Evolutionary conservation across 129 eudicot species (phyloP), one percentile per base, ranked within the genome.

Genomic region (Sambucus nigra): DNA sequence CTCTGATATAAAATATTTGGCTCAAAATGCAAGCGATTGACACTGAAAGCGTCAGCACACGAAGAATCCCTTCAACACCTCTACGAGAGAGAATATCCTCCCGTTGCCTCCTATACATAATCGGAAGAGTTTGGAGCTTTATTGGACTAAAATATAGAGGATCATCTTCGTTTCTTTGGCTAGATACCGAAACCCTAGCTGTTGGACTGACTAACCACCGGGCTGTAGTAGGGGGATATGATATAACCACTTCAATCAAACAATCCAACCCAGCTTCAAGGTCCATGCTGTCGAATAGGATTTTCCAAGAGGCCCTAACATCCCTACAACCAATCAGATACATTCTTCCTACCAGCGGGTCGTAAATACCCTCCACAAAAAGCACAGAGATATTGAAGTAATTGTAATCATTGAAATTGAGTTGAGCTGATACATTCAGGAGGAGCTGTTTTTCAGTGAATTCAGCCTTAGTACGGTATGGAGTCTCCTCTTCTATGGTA

Each of bases 131-230:
- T 67, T 81, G 86, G 53, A 91, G 87, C 57, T 72, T 76, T 51
- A 85, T 41, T 19, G 78, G 78, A 11, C 40, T 41, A 55, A 91
- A 91, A 68, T 67, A 80, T 10, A 91, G 83, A 0, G 95, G 91
- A 54, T 91, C 99, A 59, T 76, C 74, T 60, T 65, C 95, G 33
- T 65, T 73, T 59, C 99, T 51, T 73, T 72, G 75, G 66, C 95
- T 85, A 6, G 80, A 66, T 58, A 91, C 65, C 22, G 94, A 82
- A 50, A 91, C 65, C 22, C 57, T 69, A 55, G 94, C 94, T 9
- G 89, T 73, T 44, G 95, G 99, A 66, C 73, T 80, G 61, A 85
- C 86, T 31, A 91, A 70, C 99, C 99, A 91, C 13, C 84, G 86
- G 25, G 87, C 73, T 17, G 86, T 72, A 19, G 84, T 74, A 5